These are phyloP conservation scores for Rhodomyrtus psidioides DNA, from an alignment of 441 rosid genomes.

Conservation along the genomic window DNA sequence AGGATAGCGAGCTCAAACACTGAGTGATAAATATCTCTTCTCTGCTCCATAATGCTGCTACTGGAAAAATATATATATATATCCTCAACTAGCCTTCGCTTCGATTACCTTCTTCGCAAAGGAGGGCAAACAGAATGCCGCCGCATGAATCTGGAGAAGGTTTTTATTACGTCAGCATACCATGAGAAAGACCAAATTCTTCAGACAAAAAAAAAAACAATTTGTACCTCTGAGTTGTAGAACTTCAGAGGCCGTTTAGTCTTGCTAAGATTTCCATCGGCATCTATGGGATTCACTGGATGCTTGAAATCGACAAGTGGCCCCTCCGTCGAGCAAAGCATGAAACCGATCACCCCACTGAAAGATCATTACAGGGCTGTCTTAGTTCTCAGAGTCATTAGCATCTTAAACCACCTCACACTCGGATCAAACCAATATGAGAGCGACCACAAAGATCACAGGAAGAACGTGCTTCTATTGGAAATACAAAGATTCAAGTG, in stretches of 20 bases:
- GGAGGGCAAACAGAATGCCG: constrained; percentile 91
- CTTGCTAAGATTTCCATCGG: constrained; percentile 22
- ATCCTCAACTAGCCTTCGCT: constrained; percentile 23
- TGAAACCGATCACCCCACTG: constrained; percentile 94
- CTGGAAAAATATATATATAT: neutral
- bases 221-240: constrained; percentile 71
- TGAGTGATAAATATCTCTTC: neutral
- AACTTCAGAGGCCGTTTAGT: constrained; percentile 56
- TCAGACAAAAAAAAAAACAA: neutral
- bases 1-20: neutral
- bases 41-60: neutral
- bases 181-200: neutral
- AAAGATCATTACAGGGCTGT: neutral
- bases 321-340: constrained; percentile 94
- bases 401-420: neutral
- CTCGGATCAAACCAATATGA: neutral
- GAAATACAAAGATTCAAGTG: neutral
- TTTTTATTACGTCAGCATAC: neutral
- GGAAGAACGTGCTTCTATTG: neutral
- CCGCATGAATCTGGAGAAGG: constrained; percentile 66
- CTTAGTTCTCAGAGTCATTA: neutral
- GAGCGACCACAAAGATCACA: neutral
- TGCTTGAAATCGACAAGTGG: constrained; percentile 85
- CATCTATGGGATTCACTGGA: constrained; percentile 63
- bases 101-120: constrained; percentile 87